Conservation (phyloP, 2,329 filamentous ascomycete species). For the Didymella sp. region DNA sequence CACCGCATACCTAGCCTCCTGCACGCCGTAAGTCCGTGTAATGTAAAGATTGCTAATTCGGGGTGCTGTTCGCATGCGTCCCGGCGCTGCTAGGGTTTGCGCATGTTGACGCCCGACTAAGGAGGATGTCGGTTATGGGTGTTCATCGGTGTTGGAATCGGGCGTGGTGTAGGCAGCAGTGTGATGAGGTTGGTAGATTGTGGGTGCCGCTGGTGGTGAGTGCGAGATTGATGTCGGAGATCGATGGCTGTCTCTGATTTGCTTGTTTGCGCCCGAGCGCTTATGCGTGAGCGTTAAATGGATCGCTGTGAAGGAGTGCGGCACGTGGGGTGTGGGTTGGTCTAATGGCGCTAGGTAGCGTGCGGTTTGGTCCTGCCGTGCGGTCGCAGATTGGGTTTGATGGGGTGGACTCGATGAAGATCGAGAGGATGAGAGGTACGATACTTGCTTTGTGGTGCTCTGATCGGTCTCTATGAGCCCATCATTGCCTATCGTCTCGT, state of each 20-base stretch:
- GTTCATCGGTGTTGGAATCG: neutral
- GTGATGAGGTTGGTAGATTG: neutral
- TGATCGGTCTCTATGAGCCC: neutral
- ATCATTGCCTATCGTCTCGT: neutral
- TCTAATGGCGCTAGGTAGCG: neutral
- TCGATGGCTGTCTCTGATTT: neutral
- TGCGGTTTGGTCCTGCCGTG: slow-evolving; percentile 1
- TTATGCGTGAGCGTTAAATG: slow-evolving; percentile 10
- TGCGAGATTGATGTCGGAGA: neutral
- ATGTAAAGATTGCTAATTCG: slow-evolving; percentile 6
- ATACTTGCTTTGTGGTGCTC: neutral
- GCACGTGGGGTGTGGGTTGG: slow-evolving; percentile 14
- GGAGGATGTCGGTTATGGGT: neutral
- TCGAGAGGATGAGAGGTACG: too few relatives aligned
- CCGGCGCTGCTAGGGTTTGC: neutral
- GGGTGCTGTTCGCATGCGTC: neutral
- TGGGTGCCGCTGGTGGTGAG: neutral
- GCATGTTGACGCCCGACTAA: neutral
- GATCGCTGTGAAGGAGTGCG: slow-evolving; percentile 6
- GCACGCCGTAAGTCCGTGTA: slow-evolving; percentile 3
- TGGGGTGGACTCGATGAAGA: neutral
- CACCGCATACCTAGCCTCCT: neutral
- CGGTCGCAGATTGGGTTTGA: slow-evolving; percentile 13
- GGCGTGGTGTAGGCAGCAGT: neutral
- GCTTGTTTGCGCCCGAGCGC: slow-evolving; percentile 5